Conservation (phyloP, 1,139 yeast species). For the Protomyces gravidus region DNA sequence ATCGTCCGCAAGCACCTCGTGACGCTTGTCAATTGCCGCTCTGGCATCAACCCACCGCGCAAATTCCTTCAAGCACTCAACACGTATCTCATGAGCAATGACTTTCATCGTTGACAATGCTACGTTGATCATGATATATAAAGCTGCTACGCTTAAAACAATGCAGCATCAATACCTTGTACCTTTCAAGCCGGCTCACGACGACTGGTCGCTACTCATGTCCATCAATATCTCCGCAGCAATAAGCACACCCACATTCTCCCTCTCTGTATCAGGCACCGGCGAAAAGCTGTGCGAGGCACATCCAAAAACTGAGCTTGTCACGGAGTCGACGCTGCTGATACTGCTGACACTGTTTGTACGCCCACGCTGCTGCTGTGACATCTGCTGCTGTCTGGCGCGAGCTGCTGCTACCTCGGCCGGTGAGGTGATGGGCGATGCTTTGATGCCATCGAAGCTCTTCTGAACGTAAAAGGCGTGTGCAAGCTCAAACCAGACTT, state of each 20-base stretch:
- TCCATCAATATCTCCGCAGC: background rate
- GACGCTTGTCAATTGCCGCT: constrained; percentile 44
- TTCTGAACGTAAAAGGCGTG: constrained; percentile 8
- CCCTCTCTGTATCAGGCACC: background rate
- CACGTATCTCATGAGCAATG: constrained; percentile 40
- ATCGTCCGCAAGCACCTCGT: constrained; percentile 57
- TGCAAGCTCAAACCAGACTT: constrained; percentile 23
- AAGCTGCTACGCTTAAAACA: no score
- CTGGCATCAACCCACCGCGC: constrained; percentile 67
- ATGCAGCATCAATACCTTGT: no score
- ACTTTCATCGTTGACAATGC: background rate
- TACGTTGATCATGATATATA: no score
- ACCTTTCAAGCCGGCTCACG: no score
- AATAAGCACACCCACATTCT: background rate
- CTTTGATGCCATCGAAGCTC: constrained; percentile 17
- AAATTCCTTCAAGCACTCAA: constrained; percentile 68
- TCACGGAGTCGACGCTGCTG: background rate
- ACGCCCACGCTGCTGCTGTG: background rate
- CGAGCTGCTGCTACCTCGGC: background rate
- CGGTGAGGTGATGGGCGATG: constrained; percentile 1
- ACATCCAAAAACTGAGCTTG: background rate
- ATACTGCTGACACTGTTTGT: background rate
- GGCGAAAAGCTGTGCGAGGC: background rate
- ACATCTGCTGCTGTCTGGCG: background rate
- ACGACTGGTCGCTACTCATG: background rate